Conservation (phyloP, 805 yeast genomes). For the Danielozyma ontarioensis region DNA sequence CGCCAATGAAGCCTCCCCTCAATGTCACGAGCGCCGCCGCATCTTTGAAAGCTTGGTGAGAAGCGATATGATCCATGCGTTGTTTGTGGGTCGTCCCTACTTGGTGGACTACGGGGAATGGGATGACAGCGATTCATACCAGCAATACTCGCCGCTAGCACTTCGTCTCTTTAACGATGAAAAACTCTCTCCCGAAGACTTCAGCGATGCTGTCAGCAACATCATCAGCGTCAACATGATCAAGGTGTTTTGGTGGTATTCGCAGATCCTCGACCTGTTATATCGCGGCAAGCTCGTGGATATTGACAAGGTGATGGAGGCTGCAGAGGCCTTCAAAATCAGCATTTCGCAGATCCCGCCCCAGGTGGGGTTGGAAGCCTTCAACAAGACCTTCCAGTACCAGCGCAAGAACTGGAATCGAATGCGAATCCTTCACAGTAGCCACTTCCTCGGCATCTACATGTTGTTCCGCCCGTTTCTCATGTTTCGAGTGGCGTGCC, state of each 20-base stretch:
- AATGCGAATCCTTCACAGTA: not conserved
- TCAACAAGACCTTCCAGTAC: not conserved
- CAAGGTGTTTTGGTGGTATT: conserved; percentile 1
- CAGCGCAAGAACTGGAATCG: not conserved
- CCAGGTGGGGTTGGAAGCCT: not conserved
- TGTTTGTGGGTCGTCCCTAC: conserved; percentile 4
- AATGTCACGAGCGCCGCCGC: not conserved
- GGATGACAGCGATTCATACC: conserved; percentile 2
- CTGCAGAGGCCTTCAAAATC: not conserved
- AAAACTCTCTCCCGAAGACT: not conserved
- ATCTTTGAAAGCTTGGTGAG: conserved; percentile 3
- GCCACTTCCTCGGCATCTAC: too few species aligned
- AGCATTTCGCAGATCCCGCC: not conserved
- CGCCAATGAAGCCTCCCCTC: not conserved
- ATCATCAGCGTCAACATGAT: conserved; percentile 2
- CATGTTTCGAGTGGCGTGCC: conserved; percentile 1
- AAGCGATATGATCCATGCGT: conserved; percentile 2
- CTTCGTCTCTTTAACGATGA: not conserved
- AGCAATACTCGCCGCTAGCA: not conserved
- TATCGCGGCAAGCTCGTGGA: not conserved
- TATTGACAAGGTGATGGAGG: not conserved
- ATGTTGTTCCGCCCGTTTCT: conserved; percentile 4
- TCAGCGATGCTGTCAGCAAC: not conserved
- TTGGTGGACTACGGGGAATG: conserved; percentile 5
- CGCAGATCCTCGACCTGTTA: too few species aligned